Evolutionary conservation across 441 rosid genomes (phyloP), one percentile per base, ranked within the genome.

Genomic region (Jatropha podagrica): DNA sequence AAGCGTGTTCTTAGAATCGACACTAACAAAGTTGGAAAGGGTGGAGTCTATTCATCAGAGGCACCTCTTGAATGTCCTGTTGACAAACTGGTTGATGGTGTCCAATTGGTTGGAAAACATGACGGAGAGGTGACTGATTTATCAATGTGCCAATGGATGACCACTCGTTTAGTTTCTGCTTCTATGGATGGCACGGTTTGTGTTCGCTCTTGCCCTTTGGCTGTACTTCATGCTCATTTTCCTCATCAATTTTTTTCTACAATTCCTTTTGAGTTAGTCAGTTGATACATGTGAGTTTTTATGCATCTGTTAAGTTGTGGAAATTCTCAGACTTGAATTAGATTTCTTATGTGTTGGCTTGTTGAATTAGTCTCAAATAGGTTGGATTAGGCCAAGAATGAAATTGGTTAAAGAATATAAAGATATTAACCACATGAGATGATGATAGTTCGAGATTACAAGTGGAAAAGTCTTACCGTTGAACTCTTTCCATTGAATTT

Each of bases 91-190:
- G 79, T 90, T 74, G 92, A 90, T 66, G 99, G 99, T 70, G 82
- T 95, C 73, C 95, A 93, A 72, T 77, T 91, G 76, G 87, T 95
- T 77, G 98, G 98, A 80, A 90, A 86, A 78, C 99, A 93, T 76
- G 97, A 89, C 58, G 93, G 88, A 23, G 94, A 88, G 78, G 87
- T 95, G n/a, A 95, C 98, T 17, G 98, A 90, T 81, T 80, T 95
- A 76, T 92, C 98, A 41, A 91, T 95, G 93, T 93, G 93, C 79
- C 96, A 92, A 73, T 93, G 94, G 96, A 90, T 89, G 95, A 88
- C 83, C 56, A 87, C 93, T 54, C 88, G 91, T 72, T 85, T 93
- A 81, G 98, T 84, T 77, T 93, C 99, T 54, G 97, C 99, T 79
- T 91, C 99, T 9, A 78, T 75, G 63, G 99, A 95, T 86, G 98